phyloP scores from a whole-genome alignment of 805 yeast species.

The Lachancea meyersii region DNA sequence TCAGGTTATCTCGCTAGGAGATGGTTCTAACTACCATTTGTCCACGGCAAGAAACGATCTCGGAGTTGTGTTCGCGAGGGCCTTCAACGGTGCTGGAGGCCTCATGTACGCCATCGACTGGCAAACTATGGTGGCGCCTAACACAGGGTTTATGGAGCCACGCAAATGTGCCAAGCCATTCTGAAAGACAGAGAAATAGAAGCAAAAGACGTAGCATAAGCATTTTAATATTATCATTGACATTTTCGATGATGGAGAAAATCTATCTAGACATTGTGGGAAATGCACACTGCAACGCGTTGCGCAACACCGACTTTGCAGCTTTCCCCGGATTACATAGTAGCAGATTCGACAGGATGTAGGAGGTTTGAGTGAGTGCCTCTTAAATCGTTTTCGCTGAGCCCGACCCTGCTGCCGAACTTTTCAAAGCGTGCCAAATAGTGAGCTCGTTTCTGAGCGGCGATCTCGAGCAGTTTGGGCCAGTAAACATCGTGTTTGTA shows the following conservation, averaged over 20 bases:
- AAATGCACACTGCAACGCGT: no score
- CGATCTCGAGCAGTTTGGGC: constrained; percentile 59
- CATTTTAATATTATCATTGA: constrained; percentile 4
- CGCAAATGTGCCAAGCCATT: constrained; percentile 93
- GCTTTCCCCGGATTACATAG: neutral
- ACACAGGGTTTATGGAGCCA: constrained; percentile 65
- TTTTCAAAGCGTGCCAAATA: constrained; percentile 63
- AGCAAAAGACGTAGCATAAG: constrained; percentile 4
- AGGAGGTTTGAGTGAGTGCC: constrained; percentile 32
- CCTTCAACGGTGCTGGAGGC: constrained; percentile 60
- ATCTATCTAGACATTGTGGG: neutral
- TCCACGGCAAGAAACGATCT: constrained; percentile 85
- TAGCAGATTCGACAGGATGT: constrained; percentile 20
- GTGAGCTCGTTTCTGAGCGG: constrained; percentile 50
- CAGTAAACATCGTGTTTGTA: constrained; percentile 78
- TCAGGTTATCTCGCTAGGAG: constrained; percentile 75
- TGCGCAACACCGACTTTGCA: no score
- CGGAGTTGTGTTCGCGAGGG: constrained; percentile 87
- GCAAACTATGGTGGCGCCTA: constrained; percentile 85
- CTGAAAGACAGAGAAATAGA: constrained; percentile 14
- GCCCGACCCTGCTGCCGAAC: constrained; percentile 69
- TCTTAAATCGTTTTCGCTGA: constrained; percentile 78
- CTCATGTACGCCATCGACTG: constrained; percentile 87
- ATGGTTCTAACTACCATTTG: constrained; percentile 84
- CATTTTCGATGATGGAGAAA: neutral